Evolutionary conservation across 345 rosid genomes (phyloP), one percentile per base, ranked within the genome.

Genomic region (Nephelium lappaceum): DNA sequence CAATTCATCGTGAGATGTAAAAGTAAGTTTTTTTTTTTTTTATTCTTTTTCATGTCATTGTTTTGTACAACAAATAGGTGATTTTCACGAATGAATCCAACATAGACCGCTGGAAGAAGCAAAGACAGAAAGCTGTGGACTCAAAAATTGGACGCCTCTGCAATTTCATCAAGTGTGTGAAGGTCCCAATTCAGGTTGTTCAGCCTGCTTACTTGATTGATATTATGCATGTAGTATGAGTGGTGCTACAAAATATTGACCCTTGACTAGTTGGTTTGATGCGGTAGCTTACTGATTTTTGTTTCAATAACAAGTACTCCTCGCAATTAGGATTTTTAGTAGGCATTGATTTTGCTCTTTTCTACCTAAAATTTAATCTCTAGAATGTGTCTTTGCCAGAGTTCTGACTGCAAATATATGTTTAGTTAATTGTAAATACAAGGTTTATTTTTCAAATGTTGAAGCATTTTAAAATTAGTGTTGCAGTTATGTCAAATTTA

Each of bases 41-140:
- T 2, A 47, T 57, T 18, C 0, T 57, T n/a, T 19, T 12, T 64
- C 41, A 31, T 31, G 36, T 31, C 36, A 2, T 31, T 58, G 74
- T 24, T 71, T 69, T 77, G 11, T 72, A 19, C 4, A 38, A 67
- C 80, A 45, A 53, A 62, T 76, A 95, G 98, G 98, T 95, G 77
- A 92, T 95, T 86, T 95, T 95, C 88, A 89, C 97, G 19, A 95
- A 95, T 83, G 99, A 95, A 81, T 91, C 98, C 74, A 95, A 94
- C 88, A 95, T 95, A 78, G 98, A 95, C 49, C 95, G 98, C 80
- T 92, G 99, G 99, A 94, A 91, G 83, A 93, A 95, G 58, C 94
- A 92, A 84, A 90, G 99, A 77, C 98, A 95, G 82, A 88, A 80
- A 71, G 99, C 99, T 31, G 92, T 95, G 51, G 93, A 95, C 83